phyloP scores from a whole-genome alignment of 2,329 filamentous ascomycete species.

The Monosporascus sp. region DNA sequence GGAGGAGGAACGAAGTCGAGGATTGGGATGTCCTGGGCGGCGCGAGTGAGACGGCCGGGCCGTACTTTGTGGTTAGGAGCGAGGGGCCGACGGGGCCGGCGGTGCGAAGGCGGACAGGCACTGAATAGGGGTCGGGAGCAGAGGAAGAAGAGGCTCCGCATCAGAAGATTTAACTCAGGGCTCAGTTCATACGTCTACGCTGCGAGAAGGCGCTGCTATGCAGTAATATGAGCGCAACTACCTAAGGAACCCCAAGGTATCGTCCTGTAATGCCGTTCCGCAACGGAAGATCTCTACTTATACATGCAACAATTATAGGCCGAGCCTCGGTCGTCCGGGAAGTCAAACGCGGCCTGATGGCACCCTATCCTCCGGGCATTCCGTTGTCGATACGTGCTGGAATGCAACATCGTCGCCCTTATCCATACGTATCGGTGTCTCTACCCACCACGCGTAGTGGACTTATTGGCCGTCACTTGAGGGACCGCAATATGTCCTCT shows the following conservation, averaged over 20 bases:
- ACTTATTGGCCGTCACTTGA: not conserved
- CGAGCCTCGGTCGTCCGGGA: not conserved
- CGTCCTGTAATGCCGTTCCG: not conserved
- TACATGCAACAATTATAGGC: not conserved
- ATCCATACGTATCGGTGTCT: not conserved
- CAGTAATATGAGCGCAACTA: not conserved
- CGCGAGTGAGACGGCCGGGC: slow-evolving; percentile 61
- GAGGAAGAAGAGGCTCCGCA: slow-evolving; percentile 1
- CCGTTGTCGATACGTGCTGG: not conserved
- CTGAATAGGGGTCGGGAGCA: not conserved
- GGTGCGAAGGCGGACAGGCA: not conserved
- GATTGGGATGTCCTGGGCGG: slow-evolving; percentile 66
- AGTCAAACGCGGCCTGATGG: not conserved
- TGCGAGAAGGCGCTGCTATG: not conserved
- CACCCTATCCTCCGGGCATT: not conserved
- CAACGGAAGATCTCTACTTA: not conserved
- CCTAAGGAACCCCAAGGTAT: not conserved
- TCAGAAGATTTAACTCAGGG: too few species aligned
- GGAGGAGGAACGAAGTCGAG: slow-evolving; percentile 39
- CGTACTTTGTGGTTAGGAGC: slow-evolving; percentile 73
- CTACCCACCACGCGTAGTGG: not conserved
- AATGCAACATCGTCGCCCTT: not conserved
- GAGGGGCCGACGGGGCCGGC: slow-evolving; percentile 10
- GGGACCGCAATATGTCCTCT: slow-evolving; percentile 6
- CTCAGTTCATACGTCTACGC: not conserved